Evolutionary conservation across 192 early-diverging fungal genomes (phyloP).

Genomic region (Phycomyces blakesleeanus): DNA sequence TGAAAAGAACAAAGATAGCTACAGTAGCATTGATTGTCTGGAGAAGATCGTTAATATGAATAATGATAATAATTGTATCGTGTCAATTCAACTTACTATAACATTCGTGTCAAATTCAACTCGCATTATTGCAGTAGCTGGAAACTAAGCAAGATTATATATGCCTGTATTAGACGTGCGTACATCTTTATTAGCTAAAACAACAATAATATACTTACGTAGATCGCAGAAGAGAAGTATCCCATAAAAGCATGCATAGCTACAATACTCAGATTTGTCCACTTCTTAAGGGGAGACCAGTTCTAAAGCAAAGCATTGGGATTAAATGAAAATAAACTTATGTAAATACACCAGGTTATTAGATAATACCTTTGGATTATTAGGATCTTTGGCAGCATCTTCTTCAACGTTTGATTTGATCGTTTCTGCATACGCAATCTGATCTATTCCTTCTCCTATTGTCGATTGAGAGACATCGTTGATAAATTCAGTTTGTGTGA

Average conservation of each 20-base stretch:
- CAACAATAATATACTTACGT: conserved; percentile 8
- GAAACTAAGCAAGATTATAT: conserved; percentile 6
- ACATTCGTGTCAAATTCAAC: conserved; percentile 13
- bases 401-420: no score
- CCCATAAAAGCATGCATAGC: conserved; percentile 20
- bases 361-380: conserved; percentile 18
- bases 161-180: no score
- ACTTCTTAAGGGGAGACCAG: conserved; percentile 18
- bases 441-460: no score
- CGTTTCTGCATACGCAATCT: no score
- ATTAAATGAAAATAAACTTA: not conserved
- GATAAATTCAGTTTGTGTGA: no score
- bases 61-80: not conserved
- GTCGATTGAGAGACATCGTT: no score
- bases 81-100: conserved; percentile 9
- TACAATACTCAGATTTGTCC: conserved; percentile 3
- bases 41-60: not conserved
- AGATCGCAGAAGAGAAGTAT: conserved; percentile 20
- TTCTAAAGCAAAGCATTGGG: conserved; percentile 4
- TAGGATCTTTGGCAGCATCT: not conserved
- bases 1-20: conserved; percentile 18
- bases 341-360: no score
- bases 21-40: conserved; percentile 26
- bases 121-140: conserved; percentile 16
- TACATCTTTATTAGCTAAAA: not conserved